Conservation (phyloP, 805 yeast species). For the Candida easanensis region DNA sequence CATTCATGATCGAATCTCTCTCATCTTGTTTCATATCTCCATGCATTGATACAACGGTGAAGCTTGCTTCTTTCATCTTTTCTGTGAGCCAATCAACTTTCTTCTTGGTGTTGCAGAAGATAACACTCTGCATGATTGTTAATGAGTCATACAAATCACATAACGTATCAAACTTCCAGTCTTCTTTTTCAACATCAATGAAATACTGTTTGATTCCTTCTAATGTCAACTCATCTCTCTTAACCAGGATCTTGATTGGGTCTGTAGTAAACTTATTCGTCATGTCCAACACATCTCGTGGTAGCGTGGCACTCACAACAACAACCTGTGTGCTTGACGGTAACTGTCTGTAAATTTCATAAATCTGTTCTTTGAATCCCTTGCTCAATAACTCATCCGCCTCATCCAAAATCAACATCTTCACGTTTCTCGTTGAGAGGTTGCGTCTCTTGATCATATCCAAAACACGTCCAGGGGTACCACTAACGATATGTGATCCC, state of each 20-base stretch:
- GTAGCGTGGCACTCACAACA: conserved; percentile 91
- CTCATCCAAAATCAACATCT: conserved; percentile 91
- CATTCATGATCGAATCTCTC: conserved; percentile 92
- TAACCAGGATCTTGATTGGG: conserved; percentile 91
- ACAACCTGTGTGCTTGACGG: conserved; percentile 91
- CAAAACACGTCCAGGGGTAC: conserved; percentile 94
- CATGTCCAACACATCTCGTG: conserved; percentile 86
- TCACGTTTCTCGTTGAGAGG: conserved; percentile 69
- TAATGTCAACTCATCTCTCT: conserved; percentile 88
- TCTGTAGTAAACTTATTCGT: conserved; percentile 89
- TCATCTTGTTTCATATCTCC: conserved; percentile 96
- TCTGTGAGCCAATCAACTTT: conserved; percentile 91
- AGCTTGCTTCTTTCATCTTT: conserved; percentile 73
- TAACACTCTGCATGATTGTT: conserved; percentile 95
- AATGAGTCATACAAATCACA: conserved; percentile 94
- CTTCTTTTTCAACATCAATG: conserved; percentile 88
- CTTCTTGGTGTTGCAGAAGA: conserved; percentile 94
- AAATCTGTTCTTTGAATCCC: conserved; percentile 94
- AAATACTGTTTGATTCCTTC: conserved; percentile 94
- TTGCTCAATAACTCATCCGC: conserved; percentile 93
- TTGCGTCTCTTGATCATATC: conserved; percentile 88
- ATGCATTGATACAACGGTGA: conserved; percentile 94
- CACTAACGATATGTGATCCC: conserved; percentile 91
- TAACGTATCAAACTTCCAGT: conserved; percentile 90
- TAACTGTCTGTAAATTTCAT: conserved; percentile 80